Evolutionary conservation across 2,329 filamentous ascomycete genomes (phyloP).

Genomic region (Aspergillus unguis): DNA sequence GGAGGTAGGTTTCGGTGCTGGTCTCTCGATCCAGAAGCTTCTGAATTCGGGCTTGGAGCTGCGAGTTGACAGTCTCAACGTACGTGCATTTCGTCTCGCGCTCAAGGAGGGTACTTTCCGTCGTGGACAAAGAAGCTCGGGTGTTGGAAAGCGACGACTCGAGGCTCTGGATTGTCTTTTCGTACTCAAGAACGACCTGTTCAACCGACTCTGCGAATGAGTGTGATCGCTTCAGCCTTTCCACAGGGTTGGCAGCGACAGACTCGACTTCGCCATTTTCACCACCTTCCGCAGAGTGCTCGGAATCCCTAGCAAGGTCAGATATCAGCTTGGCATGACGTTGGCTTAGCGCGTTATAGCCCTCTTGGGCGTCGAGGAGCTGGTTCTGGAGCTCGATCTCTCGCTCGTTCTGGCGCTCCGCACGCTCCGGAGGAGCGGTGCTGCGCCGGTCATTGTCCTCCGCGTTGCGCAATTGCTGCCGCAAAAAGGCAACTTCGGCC

Average conservation of each 20-base stretch:
- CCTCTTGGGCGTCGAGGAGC: conserved; percentile 87
- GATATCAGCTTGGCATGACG: conserved; percentile 94
- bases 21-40: conserved; percentile 89
- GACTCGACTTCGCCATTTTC: conserved; percentile 48
- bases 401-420: conserved; percentile 75
- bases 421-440: conserved; percentile 63
- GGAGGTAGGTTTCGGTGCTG: conserved; percentile 88
- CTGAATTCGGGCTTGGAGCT: conserved; percentile 84
- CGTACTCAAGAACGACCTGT: conserved; percentile 93
- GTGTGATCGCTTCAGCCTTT: conserved; percentile 88
- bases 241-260: conserved; percentile 70
- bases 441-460: conserved; percentile 61
- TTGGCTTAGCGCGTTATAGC: conserved; percentile 85
- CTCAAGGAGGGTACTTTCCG: conserved; percentile 83
- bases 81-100: conserved; percentile 93
- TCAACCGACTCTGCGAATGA: conserved; percentile 95
- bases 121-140: conserved; percentile 73
- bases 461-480: conserved; percentile 87
- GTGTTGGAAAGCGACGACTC: conserved; percentile 91
- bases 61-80: conserved; percentile 83
- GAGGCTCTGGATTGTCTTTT: conserved; percentile 93
- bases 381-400: conserved; percentile 92
- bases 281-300: conserved; percentile 45
- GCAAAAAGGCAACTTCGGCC: conserved; percentile 87
- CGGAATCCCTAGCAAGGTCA: conserved; percentile 82